phyloP scores from a whole-genome alignment of 73 alveolate genomes.

The Tetrahymena elliotti region DNA sequence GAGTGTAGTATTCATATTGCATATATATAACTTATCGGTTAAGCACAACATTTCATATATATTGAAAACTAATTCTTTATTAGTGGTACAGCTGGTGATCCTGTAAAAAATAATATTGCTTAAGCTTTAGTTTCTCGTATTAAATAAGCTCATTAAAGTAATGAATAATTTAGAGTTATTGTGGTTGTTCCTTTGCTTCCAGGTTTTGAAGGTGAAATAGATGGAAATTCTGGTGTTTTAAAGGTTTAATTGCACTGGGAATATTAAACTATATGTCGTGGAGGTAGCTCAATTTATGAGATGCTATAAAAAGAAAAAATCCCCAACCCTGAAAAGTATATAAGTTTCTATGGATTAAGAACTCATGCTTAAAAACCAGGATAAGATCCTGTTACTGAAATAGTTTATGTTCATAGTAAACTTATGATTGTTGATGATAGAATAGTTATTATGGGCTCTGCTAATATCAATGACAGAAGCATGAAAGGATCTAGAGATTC shows the following conservation, averaged over 20 bases:
- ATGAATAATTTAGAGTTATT: slow-evolving; percentile 66
- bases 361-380: slow-evolving; percentile 52
- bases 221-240: slow-evolving; percentile 49
- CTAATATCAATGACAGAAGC: slow-evolving; percentile 92
- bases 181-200: slow-evolving; percentile 87
- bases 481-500: slow-evolving; percentile 89
- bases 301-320: slow-evolving; percentile 55
- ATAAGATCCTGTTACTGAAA: slow-evolving; percentile 68
- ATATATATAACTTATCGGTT: slow-evolving; percentile 66
- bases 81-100: slow-evolving; percentile 43
- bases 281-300: slow-evolving; percentile 51
- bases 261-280: slow-evolving; percentile 59
- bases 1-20: slow-evolving; percentile 76
- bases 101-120: slow-evolving; percentile 72
- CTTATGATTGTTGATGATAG: slow-evolving; percentile 90
- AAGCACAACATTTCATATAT: slow-evolving; percentile 71
- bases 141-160: slow-evolving; percentile 46
- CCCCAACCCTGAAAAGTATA: slow-evolving; percentile 64
- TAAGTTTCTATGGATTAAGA: slow-evolving; percentile 75
- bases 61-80: slow-evolving; percentile 87
- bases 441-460: slow-evolving; percentile 79
- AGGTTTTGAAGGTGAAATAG: slow-evolving; percentile 91
- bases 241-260: slow-evolving; percentile 68
- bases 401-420: slow-evolving; percentile 87
- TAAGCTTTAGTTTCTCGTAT: slow-evolving; percentile 67